A percentile compares a stretch with the other conserved stretches of the same genome.
Evolutionary conservation across 495 filamentous ascomycete genomes (phyloP).

Genomic region (Xylaria castorea): DNA sequence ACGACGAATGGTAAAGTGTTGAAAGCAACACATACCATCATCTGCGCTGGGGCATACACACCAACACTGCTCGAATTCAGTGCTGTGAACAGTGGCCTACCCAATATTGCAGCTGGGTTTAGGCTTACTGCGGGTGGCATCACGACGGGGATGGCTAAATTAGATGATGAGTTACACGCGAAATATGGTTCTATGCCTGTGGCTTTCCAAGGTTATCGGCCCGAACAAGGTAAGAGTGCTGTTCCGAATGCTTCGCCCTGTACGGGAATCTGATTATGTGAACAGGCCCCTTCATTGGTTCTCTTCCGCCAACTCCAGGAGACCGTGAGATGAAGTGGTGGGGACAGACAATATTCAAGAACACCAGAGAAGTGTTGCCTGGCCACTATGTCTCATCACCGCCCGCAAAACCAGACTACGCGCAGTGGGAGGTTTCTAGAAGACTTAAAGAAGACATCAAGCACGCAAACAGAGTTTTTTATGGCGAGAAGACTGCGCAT

Average conservation of each 20-base stretch:
- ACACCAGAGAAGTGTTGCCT: slow-evolving; percentile 53
- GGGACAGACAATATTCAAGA: slow-evolving; percentile 60
- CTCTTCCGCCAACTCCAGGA: slow-evolving; percentile 43
- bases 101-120: slow-evolving; percentile 56
- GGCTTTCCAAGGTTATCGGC: slow-evolving; percentile 41
- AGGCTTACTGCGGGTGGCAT: slow-evolving; percentile 64
- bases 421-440: slow-evolving; percentile 58
- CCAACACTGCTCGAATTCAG: slow-evolving; percentile 63
- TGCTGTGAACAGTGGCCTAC: slow-evolving; percentile 48
- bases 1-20: slow-evolving; percentile 50
- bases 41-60: slow-evolving; percentile 66
- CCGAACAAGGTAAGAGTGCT: slow-evolving; percentile 29
- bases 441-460: slow-evolving; percentile 40
- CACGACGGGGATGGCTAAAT: slow-evolving; percentile 51
- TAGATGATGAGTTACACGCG: slow-evolving; percentile 38
- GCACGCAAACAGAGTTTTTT: slow-evolving; percentile 35
- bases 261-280: not conserved
- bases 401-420: slow-evolving; percentile 47
- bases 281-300: slow-evolving; percentile 41
- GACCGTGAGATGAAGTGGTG: slow-evolving; percentile 61
- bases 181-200: slow-evolving; percentile 47
- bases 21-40: slow-evolving; percentile 55
- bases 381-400: slow-evolving; percentile 58
- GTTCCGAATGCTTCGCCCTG: not conserved
- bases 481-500: slow-evolving; percentile 33